Conservation (phyloP, 176 grass and related monocot species). For the Lolium rigidum region DNA sequence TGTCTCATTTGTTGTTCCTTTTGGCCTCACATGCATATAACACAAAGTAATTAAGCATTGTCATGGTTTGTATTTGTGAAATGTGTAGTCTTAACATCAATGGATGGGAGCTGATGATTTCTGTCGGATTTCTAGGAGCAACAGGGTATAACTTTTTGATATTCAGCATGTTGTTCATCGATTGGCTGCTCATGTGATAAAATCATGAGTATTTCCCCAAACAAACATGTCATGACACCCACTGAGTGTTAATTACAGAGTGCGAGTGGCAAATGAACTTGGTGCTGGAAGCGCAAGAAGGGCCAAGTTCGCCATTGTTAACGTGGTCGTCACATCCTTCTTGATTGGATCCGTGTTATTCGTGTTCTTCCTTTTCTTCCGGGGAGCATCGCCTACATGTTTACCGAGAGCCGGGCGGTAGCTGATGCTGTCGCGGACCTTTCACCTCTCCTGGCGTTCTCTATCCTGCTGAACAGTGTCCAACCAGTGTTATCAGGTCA, state of each 20-base stretch:
- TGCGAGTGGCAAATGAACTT: constrained; percentile 88
- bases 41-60: neutral
- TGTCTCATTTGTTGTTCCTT: neutral
- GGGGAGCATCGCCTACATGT: constrained; percentile 73
- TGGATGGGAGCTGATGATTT: constrained; percentile 98
- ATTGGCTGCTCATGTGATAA: neutral
- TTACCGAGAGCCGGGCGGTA: constrained; percentile 55
- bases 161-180: neutral
- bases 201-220: neutral
- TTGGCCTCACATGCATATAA: constrained; percentile 6
- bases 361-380: constrained; percentile 63
- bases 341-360: constrained; percentile 60
- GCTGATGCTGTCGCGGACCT: constrained; percentile 67
- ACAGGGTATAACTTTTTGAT: constrained; percentile 60
- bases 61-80: neutral
- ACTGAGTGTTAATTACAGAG: constrained; percentile 42
- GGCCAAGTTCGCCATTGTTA: constrained; percentile 66
- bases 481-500: constrained; percentile 90
- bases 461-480: constrained; percentile 84
- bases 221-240: neutral
- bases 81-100: constrained; percentile 84
- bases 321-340: constrained; percentile 63
- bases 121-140: constrained; percentile 70
- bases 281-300: constrained; percentile 70
- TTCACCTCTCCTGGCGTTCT: constrained; percentile 77